phyloP scores from a whole-genome alignment of 345 rosid genomes.

The Hypericum perforatum region DNA sequence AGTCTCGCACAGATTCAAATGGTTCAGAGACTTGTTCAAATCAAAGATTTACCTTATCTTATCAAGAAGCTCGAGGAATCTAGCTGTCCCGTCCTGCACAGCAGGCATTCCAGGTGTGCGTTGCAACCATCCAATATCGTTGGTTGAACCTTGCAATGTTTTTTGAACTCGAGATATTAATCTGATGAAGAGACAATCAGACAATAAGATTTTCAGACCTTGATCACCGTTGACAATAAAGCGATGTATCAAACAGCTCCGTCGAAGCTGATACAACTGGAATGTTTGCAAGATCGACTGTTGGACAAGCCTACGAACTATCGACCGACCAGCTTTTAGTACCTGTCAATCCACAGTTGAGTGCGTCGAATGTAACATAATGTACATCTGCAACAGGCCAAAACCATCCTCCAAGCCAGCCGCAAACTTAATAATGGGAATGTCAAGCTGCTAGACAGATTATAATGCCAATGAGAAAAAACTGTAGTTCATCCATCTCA shows the following conservation, averaged over 20 bases:
- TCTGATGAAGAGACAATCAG: slow-evolving; percentile 24
- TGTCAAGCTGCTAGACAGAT: slow-evolving; percentile 30
- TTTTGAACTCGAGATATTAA: slow-evolving; percentile 38
- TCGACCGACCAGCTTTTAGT: slow-evolving; percentile 5
- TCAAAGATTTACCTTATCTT: slow-evolving; percentile 29
- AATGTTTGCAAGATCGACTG: not conserved
- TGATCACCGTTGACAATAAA: slow-evolving; percentile 8
- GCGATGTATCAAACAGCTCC: not conserved
- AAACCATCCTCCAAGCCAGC: slow-evolving; percentile 32
- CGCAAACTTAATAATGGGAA: slow-evolving; percentile 41
- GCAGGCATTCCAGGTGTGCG: slow-evolving; percentile 48
- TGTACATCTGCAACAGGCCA: slow-evolving; percentile 32
- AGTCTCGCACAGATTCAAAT: no score
- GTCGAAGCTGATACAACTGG: not conserved
- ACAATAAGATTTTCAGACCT: no score
- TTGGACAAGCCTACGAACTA: slow-evolving; percentile 1
- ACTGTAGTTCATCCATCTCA: no score
- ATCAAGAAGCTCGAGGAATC: slow-evolving; percentile 51
- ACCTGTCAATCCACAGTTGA: slow-evolving; percentile 37
- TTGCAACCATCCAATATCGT: slow-evolving; percentile 73
- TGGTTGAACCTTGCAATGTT: slow-evolving; percentile 51
- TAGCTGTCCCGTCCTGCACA: slow-evolving; percentile 43
- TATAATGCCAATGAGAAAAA: no score
- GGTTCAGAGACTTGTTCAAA: no score
- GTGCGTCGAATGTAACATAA: slow-evolving; percentile 29